Evolutionary conservation across 805 yeast genomes (phyloP), one percentile per base, ranked within the genome.

Genomic region (Trichomonascus vanleenenianus): DNA sequence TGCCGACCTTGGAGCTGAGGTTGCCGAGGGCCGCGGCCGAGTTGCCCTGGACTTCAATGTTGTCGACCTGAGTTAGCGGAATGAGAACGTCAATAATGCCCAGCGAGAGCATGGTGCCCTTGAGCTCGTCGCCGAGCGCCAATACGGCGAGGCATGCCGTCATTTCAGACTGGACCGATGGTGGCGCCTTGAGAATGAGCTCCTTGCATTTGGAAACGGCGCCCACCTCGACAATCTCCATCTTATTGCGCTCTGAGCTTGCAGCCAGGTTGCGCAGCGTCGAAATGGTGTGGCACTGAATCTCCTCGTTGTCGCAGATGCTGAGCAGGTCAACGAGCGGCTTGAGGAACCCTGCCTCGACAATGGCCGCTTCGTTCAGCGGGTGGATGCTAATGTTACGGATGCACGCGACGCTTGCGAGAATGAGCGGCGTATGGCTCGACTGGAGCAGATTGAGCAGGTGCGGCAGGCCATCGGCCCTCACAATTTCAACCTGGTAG

Each of bases 1-100:
- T 89, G 56, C 76, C 77, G 32, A 91, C 86, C 66, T 96, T 79
- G 3, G 97, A 88, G 55, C 96, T 87, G 56, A 93, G 71, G 61
- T 93, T 93, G 27, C 98, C 98, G 54, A 93, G 74, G 1, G 98
- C 97, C 32, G 98, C 98, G 12, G 97, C 98, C 2, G 96, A 85
- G 65, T 93, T 93, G 47, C 98, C 98, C 64, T 96, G 93, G 14
- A 93, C 97, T 66, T 94, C 98, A 48, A 88, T 84, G 62, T 88
- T 88, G 46, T 76, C 76, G 37, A 94, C 84, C 56, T 78, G 79
- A 2, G 97, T 93, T 62, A 93, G 75, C 31, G 98, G 98, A 48
- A 93, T 81, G 52, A 93, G 74, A 32, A 88, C 96, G 56, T 85
- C 88, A 50, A 88, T 76, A 38, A 93, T 81, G 44, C 89, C 91